Base-by-base conservation (phyloP, 2,329 filamentous ascomycete genomes). In the Calonectria pseudoturangicola region DNA sequence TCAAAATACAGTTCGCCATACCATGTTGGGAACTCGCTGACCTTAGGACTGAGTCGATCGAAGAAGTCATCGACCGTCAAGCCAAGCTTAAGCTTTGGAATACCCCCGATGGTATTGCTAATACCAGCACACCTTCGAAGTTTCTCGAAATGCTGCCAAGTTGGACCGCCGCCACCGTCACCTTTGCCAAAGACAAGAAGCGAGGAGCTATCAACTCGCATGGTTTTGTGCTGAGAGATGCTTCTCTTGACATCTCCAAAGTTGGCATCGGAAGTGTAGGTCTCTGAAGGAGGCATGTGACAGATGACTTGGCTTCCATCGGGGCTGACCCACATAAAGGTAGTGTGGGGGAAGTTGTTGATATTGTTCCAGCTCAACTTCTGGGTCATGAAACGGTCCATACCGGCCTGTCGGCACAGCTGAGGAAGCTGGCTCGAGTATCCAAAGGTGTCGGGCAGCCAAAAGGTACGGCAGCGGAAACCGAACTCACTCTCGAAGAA, bases 291-390 rank as follows among this genome's bases (percentile, higher is more conserved):
- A 3, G 96, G 92, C 97, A 99, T 99, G 82, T 99, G 97, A 84
- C 96, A 98, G 74, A 99, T 92, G 76, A 99, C 97, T 82, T 98
- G 97, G 81, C 94, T 98, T 71, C 97, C 96, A 83, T 99, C 97
- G 16, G 98, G 91, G 15, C 95, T 92, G 39, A 99, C 96, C 97
- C 97, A 99, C 84, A 98, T 98, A 89, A 99, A 99, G 0, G 97
- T 98, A 7, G 97, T 98, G 82, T 98, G 97, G 0, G 97, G 97
- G 86, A 98, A 99, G 81, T 94, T 98, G 86, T 98, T 98, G 89
- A 98, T 98, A 83, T 98, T 98, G 87, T 98, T 98, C 97, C 97
- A 99, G 87, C 96, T 98, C 72, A 99, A 88, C 87, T 99, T 99
- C 84, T 99, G 97, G 0, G 97, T 99, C 81, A 99, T 93, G 88